Evolutionary conservation across 2,329 filamentous ascomycete species (phyloP), one percentile per base, ranked within the genome.

Genomic region (Sordariomycetes sp.): DNA sequence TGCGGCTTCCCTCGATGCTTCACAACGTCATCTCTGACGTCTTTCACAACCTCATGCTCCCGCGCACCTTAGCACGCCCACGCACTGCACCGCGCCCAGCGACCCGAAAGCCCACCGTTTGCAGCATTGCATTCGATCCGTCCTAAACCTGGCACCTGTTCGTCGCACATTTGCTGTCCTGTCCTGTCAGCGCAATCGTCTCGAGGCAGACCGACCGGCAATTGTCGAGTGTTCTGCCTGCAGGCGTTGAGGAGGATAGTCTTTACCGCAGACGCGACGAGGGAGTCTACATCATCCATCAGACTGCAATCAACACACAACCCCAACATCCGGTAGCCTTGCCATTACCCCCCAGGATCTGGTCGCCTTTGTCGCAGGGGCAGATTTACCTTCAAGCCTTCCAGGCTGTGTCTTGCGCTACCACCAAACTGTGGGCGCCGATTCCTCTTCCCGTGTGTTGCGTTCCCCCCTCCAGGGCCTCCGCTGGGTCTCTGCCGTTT

Each of bases 1-100:
- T 40, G 41, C 43, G 36, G 40, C 39, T 40, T 44, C 41, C 30
- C 36, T 41, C 39, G 53, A 45, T 51, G 47, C 49, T 46, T 49
- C 53, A 53, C 58, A 63, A 63, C 60, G 60, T 63, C 60, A 63
- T 63, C 60, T 63, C 60, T 63, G 60, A 63, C 60, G 60, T 63
- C 59, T 63, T 63, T 48, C 45, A 41, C 47, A 51, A 53, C 49
- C 49, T 54, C 47, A 51, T 50, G 47, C 47, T 56, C 54, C 53
- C 50, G 54, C 50, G 34, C 51, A 51, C 51, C 44, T 51, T 50
- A 40, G 41, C 30, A 32, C 30, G n/a, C 14, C 16, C 17, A n/a
- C 25, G 25, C 28, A 4, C 21, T 25, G 21, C 34, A 37, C 14
- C 15, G 14, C 30, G 26, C 25, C 19, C 30, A 37, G 25, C 35